Conservation (phyloP, 1,284 basidiomycete genomes). For the Ganoderma sinense region DNA sequence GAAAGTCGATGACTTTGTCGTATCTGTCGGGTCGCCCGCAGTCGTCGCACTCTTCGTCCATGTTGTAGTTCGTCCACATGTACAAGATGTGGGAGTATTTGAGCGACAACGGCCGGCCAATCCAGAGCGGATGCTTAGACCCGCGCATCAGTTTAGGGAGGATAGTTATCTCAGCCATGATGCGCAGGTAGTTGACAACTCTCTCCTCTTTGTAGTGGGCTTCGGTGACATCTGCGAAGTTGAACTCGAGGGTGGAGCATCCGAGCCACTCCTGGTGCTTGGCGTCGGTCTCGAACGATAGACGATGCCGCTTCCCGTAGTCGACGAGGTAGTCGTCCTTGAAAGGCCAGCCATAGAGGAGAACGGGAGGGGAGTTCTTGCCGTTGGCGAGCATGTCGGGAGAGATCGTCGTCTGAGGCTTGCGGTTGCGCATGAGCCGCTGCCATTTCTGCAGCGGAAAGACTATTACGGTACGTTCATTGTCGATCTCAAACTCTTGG, state of each 20-base stretch:
- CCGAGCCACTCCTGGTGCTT: not conserved
- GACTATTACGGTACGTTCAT: not conserved
- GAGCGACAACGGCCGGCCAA: conserved; percentile 1
- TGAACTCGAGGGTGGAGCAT: conserved; percentile 4
- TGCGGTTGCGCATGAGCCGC: not conserved
- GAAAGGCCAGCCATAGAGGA: conserved; percentile 6
- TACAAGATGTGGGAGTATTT: conserved; percentile 12
- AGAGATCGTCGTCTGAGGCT: not conserved
- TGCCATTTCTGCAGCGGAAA: conserved; percentile 5
- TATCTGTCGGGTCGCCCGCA: not conserved
- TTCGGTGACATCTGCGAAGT: conserved; percentile 8
- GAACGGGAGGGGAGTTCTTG: conserved; percentile 1
- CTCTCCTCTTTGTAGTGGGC: not conserved
- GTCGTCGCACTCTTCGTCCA: not conserved
- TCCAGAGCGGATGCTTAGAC: not conserved
- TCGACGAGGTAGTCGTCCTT: conserved; percentile 7
- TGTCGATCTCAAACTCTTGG: too few relatives aligned
- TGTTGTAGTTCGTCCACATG: conserved; percentile 7
- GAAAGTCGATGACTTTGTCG: not conserved
- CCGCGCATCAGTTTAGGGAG: not conserved
- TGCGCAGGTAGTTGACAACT: not conserved
- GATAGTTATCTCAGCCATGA: not conserved
- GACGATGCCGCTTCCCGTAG: not conserved
- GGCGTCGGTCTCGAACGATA: not conserved
- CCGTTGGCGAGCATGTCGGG: not conserved